Evolutionary conservation across 139 green algal species (phyloP).

Genomic region (Volvox reticuliferus): DNA sequence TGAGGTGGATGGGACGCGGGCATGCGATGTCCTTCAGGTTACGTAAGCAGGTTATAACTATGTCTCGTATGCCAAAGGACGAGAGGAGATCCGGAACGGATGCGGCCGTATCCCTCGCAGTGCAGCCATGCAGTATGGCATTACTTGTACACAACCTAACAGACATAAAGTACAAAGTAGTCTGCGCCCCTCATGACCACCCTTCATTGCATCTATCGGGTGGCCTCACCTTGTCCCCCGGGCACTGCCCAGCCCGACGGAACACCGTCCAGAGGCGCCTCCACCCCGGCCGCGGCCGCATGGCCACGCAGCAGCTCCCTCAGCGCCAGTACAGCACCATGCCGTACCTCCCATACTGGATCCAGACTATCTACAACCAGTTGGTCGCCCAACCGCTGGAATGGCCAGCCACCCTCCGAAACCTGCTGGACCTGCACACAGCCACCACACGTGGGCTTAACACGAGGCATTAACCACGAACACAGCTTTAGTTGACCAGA

Average conservation of each 20-base stretch:
- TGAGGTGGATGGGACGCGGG: neutral
- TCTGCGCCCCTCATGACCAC: no score
- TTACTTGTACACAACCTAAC: no score
- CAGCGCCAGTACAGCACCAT: constrained; percentile 89
- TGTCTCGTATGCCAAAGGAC: no score
- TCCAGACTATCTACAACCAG: constrained; percentile 84
- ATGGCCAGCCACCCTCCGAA: constrained; percentile 84
- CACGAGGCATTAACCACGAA: neutral
- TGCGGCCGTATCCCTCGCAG: no score
- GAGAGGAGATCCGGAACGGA: neutral
- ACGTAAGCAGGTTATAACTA: no score
- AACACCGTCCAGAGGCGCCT: constrained; percentile 57
- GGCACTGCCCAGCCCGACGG: constrained; percentile 62
- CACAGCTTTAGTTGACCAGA: no score
- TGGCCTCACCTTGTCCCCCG: constrained; percentile 51
- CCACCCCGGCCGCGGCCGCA: constrained; percentile 61
- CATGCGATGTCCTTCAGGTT: no score
- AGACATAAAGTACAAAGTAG: no score
- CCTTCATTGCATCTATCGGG: no score
- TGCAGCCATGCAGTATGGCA: no score
- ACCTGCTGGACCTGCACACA: constrained; percentile 67
- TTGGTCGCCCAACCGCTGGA: constrained; percentile 83
- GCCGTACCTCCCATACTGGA: constrained; percentile 84
- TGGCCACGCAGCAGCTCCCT: constrained; percentile 85
- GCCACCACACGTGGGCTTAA: neutral